Conservation (phyloP, 1,284 basidiomycete species). For the Mycena citricolor region DNA sequence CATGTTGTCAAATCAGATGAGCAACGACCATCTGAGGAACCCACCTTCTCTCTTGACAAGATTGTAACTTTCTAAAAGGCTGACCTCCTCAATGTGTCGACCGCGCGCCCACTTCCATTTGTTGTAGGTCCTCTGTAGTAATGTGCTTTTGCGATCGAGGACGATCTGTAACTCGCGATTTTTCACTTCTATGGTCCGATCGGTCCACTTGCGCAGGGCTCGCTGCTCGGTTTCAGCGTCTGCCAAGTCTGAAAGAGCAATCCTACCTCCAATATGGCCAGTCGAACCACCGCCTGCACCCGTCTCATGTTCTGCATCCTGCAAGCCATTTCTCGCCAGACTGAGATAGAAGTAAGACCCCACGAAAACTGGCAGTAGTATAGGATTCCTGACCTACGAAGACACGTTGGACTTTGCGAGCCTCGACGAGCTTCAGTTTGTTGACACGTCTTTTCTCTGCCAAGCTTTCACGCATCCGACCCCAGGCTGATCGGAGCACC, state of each 20-base stretch:
- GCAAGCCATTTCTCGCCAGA: slow-evolving; percentile 35
- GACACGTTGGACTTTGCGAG: slow-evolving; percentile 35
- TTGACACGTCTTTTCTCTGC: slow-evolving; percentile 48
- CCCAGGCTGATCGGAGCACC: slow-evolving; percentile 50
- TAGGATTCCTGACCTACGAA: slow-evolving; percentile 47
- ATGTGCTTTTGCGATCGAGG: slow-evolving; percentile 46
- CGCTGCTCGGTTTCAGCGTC: slow-evolving; percentile 52
- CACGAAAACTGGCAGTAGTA: slow-evolving; percentile 1
- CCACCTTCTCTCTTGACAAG: slow-evolving; percentile 74
- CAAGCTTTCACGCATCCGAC: slow-evolving; percentile 50
- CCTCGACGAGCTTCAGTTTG: slow-evolving; percentile 46
- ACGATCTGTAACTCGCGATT: slow-evolving; percentile 63
- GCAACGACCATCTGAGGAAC: slow-evolving; percentile 9
- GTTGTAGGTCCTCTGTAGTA: slow-evolving; percentile 53
- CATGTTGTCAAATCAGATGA: slow-evolving; percentile 10
- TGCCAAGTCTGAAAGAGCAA: no score
- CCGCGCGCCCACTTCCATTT: slow-evolving; percentile 66
- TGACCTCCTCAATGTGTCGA: slow-evolving; percentile 66
- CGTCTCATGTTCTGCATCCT: slow-evolving; percentile 41
- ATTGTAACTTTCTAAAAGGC: slow-evolving; percentile 78
- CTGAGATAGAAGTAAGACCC: slow-evolving; percentile 20
- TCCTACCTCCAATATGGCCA: no score
- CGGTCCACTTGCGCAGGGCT: slow-evolving; percentile 61
- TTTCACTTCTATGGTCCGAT: slow-evolving; percentile 70
- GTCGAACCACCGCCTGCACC: no score